Evolutionary conservation across 78 protist genomes (phyloP), one percentile per base, ranked within the genome.

Genomic region (Dictyostelium firmibasis): DNA sequence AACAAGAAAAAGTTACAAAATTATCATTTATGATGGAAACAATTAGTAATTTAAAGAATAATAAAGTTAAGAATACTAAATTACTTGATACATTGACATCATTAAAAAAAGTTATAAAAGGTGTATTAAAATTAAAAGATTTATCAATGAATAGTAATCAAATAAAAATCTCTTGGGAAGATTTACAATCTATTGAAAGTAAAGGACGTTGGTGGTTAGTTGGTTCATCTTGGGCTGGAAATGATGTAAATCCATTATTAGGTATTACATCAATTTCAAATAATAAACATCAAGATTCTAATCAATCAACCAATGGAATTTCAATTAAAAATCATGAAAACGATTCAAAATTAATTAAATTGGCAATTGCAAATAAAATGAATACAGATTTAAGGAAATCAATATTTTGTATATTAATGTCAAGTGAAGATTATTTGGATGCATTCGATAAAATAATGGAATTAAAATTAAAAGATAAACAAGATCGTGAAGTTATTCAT

Each of bases 181-280:
- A 88, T 67, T 72, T 88, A 10, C 38, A 36, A n/a, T 50, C 76
- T 13, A 67, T 88, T 20, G 93, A 79, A 11, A 69, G 23, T 1
- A 57, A 53, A 27, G 96, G 96, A 29, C 41, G 96, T 53, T 92
- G 96, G 96, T 92, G 96, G 96, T 36, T 92, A 31, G 96, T 92
- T 33, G 96, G 96, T 36, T 76, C 86, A 29, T 85, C 92, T n/a
- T 92, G 96, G 96, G 91, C 88, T 38, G 96, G 96, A 16, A 67
- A 57, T 64, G 77, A 81, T 13, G 38, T n/a, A 9, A 77, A 50
- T 81, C 85, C 70, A 47, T 81, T 81, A 35, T 29, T 41, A n/a
- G 64, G 50, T 78, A 78, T 41, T 10, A 78, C 20, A 23, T n/a
- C 57, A 35, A 43, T 35, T 35, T 16, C 23, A 35, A 31, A 29